Percentiles rank a stretch among this genome's conserved stretches.
phyloP scores from a whole-genome alignment of 768 basidiomycete genomes.

The Pilatotrama ljubarskyi region DNA sequence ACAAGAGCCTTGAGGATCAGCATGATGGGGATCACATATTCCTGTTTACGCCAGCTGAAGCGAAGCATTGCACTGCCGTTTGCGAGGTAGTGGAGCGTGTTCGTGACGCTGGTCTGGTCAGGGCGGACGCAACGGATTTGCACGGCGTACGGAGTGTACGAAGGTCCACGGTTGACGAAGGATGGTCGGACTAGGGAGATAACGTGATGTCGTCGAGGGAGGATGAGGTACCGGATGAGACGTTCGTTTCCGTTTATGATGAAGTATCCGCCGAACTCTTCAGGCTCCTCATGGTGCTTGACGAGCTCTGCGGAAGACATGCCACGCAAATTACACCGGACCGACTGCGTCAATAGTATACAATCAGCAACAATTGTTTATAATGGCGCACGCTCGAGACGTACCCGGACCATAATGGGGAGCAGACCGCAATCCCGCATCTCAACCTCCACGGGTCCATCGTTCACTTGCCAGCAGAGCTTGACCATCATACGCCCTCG shows the following conservation, averaged over 20 bases:
- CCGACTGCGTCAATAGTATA: conserved; percentile 55
- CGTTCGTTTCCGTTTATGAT: conserved; percentile 99
- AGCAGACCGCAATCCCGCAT: conserved; percentile 87
- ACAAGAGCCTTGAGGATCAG: conserved; percentile 92
- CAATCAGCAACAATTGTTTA: not conserved
- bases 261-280: conserved; percentile 99
- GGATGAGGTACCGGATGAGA: conserved; percentile 94
- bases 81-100: conserved; percentile 95
- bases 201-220: conserved; percentile 94
- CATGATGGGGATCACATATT: conserved; percentile 98
- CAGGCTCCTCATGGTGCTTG: conserved; percentile 89
- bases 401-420: conserved; percentile 95
- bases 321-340: conserved; percentile 85
- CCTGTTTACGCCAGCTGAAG: conserved; percentile 96
- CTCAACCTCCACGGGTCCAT: conserved; percentile 61
- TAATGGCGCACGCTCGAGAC: conserved; percentile 30
- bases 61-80: conserved; percentile 97
- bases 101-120: conserved; percentile 92
- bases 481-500: conserved; percentile 86
- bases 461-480: conserved; percentile 77
- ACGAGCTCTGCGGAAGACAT: conserved; percentile 88
- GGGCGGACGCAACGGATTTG: conserved; percentile 93
- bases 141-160: conserved; percentile 92
- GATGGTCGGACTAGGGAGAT: conserved; percentile 90
- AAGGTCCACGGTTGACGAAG: conserved; percentile 89